Evolutionary conservation across 352 stramenopile species (phyloP), one percentile per base, ranked within the genome.

Genomic region (Pythium aphanidermatum): DNA sequence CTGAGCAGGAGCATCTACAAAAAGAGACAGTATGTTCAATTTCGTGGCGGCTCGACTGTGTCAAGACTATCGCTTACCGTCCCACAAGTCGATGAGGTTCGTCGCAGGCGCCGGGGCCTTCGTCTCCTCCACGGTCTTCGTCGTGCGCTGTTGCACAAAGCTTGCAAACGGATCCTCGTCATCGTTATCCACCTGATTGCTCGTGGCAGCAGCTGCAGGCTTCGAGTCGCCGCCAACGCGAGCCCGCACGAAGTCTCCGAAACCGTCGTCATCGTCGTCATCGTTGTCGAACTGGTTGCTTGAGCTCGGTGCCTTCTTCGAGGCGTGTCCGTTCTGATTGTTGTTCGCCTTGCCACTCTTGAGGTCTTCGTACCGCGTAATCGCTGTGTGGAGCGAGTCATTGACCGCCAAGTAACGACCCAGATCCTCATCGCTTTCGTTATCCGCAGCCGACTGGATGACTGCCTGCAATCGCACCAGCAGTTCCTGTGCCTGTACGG

Each of bases 401-500:
- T 91, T 91, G 36, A 88, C 57, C 16, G 63, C 62, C 20, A 91
- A 54, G 44, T 86, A 85, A 24, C 82, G 76, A 38, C 63, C 76
- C 29, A 91, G 46, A 21, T 80, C 60, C 58, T 87, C n/a, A n/a
- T n/a, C 66, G 37, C 65, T 70, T 21, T 74, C 73, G 13, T 76
- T 65, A 3, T 51, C 62, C 3, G 79, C 75, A 10, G 76, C 74
- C 3, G 68, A 58, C 28, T 85, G 67, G 27, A 91, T 91, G 20
- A 80, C 59, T 0, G 60, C 53, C 50, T 87, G 65, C 56, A 91
- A 63, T 26, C 75, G 66, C 36, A 77, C 60, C 17, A 80, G 58
- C 5, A 91, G 68, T 37, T 88, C 73, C 53, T 63, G 43, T 13
- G 76, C 66, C 51, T 91, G 69, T 6, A 59, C 43, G 10, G 69